Percentiles rank a stretch among this genome's conserved stretches.
Evolutionary conservation across 805 yeast genomes (phyloP).

Genomic region (Cyberlindnera bimundalis): DNA sequence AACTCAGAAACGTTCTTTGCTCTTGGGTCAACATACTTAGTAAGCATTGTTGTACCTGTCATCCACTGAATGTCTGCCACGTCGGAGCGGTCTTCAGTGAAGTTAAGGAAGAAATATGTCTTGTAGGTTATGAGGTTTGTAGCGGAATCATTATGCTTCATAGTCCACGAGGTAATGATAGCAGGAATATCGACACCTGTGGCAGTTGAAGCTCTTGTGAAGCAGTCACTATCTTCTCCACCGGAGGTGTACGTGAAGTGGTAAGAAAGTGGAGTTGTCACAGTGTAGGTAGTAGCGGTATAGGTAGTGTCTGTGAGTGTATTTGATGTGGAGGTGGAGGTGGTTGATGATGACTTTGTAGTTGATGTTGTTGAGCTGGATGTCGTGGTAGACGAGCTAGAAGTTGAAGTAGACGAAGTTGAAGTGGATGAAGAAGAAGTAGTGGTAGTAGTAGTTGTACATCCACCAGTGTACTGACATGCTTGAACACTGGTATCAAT

Average conservation of each 20-base stretch:
- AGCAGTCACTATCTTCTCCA: slow-evolving; percentile 12
- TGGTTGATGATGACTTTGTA: not conserved
- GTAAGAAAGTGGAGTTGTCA: slow-evolving; percentile 15
- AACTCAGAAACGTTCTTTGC: slow-evolving; percentile 8
- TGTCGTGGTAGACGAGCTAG: slow-evolving; percentile 12
- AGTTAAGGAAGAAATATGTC: slow-evolving; percentile 15
- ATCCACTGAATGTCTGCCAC: slow-evolving; percentile 19
- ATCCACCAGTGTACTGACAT: slow-evolving; percentile 11
- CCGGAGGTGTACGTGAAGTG: slow-evolving; percentile 8
- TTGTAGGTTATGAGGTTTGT: slow-evolving; percentile 4
- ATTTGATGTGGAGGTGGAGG: slow-evolving; percentile 4
- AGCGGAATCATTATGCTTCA: slow-evolving; percentile 1
- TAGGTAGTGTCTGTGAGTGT: slow-evolving; percentile 7
- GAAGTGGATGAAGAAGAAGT: slow-evolving; percentile 9
- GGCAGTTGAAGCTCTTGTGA: slow-evolving; percentile 5
- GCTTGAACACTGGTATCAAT: slow-evolving; percentile 7
- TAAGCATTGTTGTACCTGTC: slow-evolving; percentile 6
- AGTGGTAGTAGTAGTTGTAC: slow-evolving; percentile 10
- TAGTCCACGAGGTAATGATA: slow-evolving; percentile 10
- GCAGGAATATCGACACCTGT: slow-evolving; percentile 5
- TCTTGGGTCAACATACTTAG: not conserved
- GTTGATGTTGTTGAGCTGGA: slow-evolving; percentile 1
- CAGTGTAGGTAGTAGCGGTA: slow-evolving; percentile 11
- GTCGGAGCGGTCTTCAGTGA: slow-evolving; percentile 17
- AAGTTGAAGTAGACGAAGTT: slow-evolving; percentile 8